Evolutionary conservation across 2,329 filamentous ascomycete species (phyloP), one percentile per base, ranked within the genome.

Genomic region (Monosporascus ibericus): DNA sequence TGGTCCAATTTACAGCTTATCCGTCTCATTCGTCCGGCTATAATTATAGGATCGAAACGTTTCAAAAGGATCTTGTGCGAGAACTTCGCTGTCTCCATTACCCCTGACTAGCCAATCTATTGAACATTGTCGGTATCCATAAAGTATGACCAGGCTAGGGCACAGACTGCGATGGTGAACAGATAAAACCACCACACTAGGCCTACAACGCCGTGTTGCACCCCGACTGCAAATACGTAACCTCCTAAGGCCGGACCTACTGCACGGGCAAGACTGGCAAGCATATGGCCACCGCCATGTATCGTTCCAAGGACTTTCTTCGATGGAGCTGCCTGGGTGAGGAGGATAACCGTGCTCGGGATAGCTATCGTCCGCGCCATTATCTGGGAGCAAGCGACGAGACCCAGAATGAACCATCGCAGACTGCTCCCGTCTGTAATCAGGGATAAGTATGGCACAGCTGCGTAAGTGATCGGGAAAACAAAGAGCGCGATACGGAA

Each of bases 361-460:
- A 68, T 65, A 0, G 70, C 70, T 60, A 86, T 85, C 0, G 83
- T 86, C 38, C 82, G 72, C 2, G 80, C 82, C 22, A 81, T 71
- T 39, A 86, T 82, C 64, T 86, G 83, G 2, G 83, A 64, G 24
- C 75, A 75, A 1, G 85, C 70, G 1, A 86, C 77, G 11, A 75
- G 54, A 0, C 74, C 75, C 27, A 86, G 78, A 1, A 76, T 74
- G 0, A 76, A 65, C 82, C 82, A 86, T 22, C 84, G 54, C 20
- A 30, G 67, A 3, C 65, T 58, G 52, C 71, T 50, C 51, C 67
- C 44, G 6, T 75, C 75, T 0, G 81, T 79, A 0, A 86, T 65
- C 15, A 85, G 66, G 1, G 81, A 76, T 8, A 86, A 73, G 59
- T 82, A 85, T 0, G 83, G 83, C 48, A 82, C 79, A 5, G 82